A percentile compares a stretch with the other conserved stretches of the same genome.
phyloP scores from a whole-genome alignment of 192 early-diverging fungal species.

The Chytriomyces sp. region DNA sequence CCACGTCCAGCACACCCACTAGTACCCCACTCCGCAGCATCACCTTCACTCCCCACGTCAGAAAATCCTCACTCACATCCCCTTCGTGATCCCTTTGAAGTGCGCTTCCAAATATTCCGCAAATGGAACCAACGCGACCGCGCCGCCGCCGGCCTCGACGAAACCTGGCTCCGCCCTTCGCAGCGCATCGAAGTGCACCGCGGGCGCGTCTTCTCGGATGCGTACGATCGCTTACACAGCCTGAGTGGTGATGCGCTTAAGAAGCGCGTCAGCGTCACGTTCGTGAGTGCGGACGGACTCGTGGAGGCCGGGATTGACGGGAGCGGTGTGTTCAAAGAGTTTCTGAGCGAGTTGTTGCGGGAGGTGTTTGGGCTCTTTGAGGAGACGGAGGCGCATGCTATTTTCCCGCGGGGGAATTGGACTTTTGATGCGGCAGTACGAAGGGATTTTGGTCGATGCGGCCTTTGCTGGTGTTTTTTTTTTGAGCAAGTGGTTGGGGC shows the following conservation, averaged over 20 bases:
- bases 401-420: conserved; percentile 41
- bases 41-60: conserved; percentile 48
- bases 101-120: conserved; percentile 83
- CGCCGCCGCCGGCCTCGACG: conserved; percentile 35
- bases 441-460: conserved; percentile 54
- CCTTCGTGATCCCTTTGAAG: conserved; percentile 91
- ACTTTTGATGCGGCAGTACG: conserved; percentile 39
- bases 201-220: conserved; percentile 87
- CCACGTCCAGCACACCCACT: neutral
- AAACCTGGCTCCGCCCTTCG: conserved; percentile 30
- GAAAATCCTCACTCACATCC: conserved; percentile 75
- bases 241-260: conserved; percentile 71
- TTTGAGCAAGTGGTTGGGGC: conserved; percentile 52
- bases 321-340: conserved; percentile 91
- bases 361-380: conserved; percentile 59
- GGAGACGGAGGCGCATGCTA: conserved; percentile 32
- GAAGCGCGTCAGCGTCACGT: conserved; percentile 77
- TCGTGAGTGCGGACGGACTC: conserved; percentile 78
- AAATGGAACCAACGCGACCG: conserved; percentile 74
- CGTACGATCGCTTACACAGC: conserved; percentile 69
- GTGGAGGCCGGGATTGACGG: conserved; percentile 94
- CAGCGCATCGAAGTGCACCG: conserved; percentile 67
- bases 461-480: conserved; percentile 59
- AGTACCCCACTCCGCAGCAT: neutral
- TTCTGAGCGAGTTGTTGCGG: conserved; percentile 58